These are phyloP conservation scores for Decorospora gaudefroyi DNA, from an alignment of 2,329 filamentous ascomycete genomes.

Conservation along the genomic window DNA sequence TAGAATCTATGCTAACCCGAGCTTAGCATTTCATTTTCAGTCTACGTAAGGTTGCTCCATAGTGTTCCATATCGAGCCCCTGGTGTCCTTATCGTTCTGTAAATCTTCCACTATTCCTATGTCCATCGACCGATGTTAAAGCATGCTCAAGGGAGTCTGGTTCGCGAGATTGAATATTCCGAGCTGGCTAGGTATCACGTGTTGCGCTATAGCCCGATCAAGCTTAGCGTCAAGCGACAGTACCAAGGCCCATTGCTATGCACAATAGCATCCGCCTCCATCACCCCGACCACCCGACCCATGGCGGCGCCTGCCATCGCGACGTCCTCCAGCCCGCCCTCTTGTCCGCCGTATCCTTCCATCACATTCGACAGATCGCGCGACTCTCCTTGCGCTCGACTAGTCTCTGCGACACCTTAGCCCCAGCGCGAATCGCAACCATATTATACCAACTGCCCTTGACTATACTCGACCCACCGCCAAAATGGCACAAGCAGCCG, in stretches of 20 bases:
- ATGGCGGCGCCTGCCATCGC: constrained; percentile 31
- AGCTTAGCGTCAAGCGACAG: too few relatives aligned
- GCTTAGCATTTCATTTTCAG: too few relatives aligned
- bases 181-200: too few relatives aligned
- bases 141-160: too few relatives aligned
- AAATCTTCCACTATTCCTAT: too few relatives aligned
- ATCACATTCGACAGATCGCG: constrained; percentile 20
- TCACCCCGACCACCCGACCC: constrained; percentile 13
- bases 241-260: constrained; percentile 15
- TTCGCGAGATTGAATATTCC: too few relatives aligned
- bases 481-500: constrained; percentile 27
- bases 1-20: too few relatives aligned
- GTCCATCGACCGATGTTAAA: too few relatives aligned
- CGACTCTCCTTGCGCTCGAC: constrained; percentile 12
- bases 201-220: too few relatives aligned
- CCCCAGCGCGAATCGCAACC: constrained; percentile 10
- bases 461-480: background rate
- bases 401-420: constrained; percentile 23
- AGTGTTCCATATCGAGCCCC: too few relatives aligned
- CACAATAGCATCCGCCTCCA: constrained; percentile 22
- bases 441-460: constrained; percentile 2
- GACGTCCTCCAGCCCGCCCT: constrained; percentile 10
- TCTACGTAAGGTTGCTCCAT: too few relatives aligned
- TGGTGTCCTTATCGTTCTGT: too few relatives aligned
- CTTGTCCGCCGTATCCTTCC: constrained; percentile 9